phyloP scores from a whole-genome alignment of 2,329 filamentous ascomycete species.

The Aspergillus sp. region DNA sequence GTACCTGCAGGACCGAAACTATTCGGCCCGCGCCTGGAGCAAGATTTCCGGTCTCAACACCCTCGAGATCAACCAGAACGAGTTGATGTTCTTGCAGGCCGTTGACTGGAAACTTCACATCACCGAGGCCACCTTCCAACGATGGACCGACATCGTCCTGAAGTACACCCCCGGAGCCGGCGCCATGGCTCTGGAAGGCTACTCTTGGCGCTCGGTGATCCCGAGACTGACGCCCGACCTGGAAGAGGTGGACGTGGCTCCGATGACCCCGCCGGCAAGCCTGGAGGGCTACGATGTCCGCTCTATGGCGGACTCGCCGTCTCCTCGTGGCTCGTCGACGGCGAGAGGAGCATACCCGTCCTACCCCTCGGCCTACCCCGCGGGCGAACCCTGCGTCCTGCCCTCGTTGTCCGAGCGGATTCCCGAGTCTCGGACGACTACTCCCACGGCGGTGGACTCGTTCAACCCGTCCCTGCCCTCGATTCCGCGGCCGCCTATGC shows the following conservation, averaged over 20 bases:
- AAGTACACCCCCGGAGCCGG: constrained; percentile 69
- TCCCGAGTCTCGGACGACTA: constrained; percentile 32
- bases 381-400: constrained; percentile 23
- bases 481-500: constrained; percentile 53
- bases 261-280: constrained; percentile 28
- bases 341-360: constrained; percentile 4
- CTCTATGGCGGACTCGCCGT: constrained; percentile 28
- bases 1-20: constrained; percentile 96
- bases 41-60: constrained; percentile 97
- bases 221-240: constrained; percentile 58
- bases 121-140: constrained; percentile 80
- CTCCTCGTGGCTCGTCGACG: constrained; percentile 24
- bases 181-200: constrained; percentile 37
- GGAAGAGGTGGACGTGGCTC: constrained; percentile 46
- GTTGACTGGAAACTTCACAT: constrained; percentile 96
- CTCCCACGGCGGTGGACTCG: constrained; percentile 51
- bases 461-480: constrained; percentile 51
- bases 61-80: constrained; percentile 93
- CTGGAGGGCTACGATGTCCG: constrained; percentile 27
- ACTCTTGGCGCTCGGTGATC: constrained; percentile 50
- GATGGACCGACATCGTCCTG: constrained; percentile 90
- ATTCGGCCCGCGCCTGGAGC: constrained; percentile 95
- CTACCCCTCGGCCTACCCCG: constrained; percentile 10
- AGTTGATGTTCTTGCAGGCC: constrained; percentile 84
- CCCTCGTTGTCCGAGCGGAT: constrained; percentile 27